These are phyloP conservation scores for Metschnikowia cerradonensis DNA, from an alignment of 805 yeast genomes.

Conservation along the genomic window DNA sequence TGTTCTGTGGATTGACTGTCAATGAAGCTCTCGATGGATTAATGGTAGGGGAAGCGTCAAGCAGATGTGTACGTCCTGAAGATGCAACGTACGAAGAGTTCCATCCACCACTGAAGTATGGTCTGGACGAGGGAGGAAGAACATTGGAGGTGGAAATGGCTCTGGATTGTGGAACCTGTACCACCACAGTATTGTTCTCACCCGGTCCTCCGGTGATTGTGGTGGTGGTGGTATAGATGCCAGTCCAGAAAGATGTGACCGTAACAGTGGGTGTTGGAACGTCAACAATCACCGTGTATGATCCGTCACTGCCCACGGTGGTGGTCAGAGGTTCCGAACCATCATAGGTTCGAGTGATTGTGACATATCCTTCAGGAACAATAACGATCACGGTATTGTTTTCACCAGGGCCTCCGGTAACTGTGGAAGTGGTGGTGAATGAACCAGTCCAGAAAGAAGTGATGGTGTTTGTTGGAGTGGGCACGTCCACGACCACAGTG, in stretches of 20 bases:
- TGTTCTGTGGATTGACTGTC: too few species aligned
- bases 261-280: conserved; percentile 14
- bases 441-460: conserved; percentile 4
- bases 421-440: conserved; percentile 6
- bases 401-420: conserved; percentile 6
- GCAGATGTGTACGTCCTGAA: neutral
- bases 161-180: conserved; percentile 9
- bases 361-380: neutral
- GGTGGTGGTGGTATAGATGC: neutral
- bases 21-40: too few species aligned
- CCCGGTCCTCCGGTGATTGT: conserved; percentile 4
- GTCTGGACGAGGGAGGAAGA: neutral
- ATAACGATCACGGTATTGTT: conserved; percentile 14
- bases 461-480: conserved; percentile 4
- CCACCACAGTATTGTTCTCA: conserved; percentile 9
- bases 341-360: conserved; percentile 9
- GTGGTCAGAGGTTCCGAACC: conserved; percentile 7
- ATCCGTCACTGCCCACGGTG: neutral
- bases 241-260: conserved; percentile 3
- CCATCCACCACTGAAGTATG: neutral
- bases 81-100: neutral
- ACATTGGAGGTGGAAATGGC: neutral
- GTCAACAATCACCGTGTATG: conserved; percentile 10
- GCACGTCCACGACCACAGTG: conserved; percentile 2
- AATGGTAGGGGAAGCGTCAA: too few species aligned